Percentiles rank a stretch among this genome's conserved stretches.
These are phyloP conservation scores for Gossypioides kirkii DNA, from an alignment of 345 rosid species.

Conservation along the genomic window DNA sequence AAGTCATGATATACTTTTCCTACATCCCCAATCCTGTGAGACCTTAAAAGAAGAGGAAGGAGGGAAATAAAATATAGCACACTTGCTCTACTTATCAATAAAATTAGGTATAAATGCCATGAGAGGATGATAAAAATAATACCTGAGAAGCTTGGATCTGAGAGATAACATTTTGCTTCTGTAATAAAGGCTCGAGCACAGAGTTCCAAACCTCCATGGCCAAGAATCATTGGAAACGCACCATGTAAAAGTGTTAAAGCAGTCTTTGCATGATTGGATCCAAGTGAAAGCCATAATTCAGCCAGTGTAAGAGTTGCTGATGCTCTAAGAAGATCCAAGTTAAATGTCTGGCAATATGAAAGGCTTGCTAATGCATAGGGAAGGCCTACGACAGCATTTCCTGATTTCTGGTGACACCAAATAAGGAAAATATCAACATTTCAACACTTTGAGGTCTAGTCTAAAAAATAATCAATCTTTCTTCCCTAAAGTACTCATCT, in stretches of 20 bases:
- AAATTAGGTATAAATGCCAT: not conserved
- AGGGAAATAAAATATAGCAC: not conserved
- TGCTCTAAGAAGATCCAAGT: slow-evolving; percentile 95
- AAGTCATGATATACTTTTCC: not conserved
- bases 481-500: not conserved
- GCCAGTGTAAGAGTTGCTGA: slow-evolving; percentile 89
- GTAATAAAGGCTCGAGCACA: slow-evolving; percentile 82
- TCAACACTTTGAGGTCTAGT: not conserved
- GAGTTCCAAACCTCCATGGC: slow-evolving; percentile 95
- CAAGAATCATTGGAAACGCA: slow-evolving; percentile 82
- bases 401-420: slow-evolving; percentile 64
- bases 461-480: not conserved
- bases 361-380: slow-evolving; percentile 93
- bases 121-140: slow-evolving; percentile 6
- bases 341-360: slow-evolving; percentile 89
- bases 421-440: slow-evolving; percentile 8
- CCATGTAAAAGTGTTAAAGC: slow-evolving; percentile 66
- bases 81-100: not conserved
- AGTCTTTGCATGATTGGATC: slow-evolving; percentile 77
- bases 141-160: slow-evolving; percentile 86
- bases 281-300: slow-evolving; percentile 84
- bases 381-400: slow-evolving; percentile 89
- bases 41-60: not conserved
- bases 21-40: not conserved
- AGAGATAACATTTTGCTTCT: slow-evolving; percentile 85